Conservation (phyloP, 2,329 filamentous ascomycete species). For the Colletotrichum noveboracense region DNA sequence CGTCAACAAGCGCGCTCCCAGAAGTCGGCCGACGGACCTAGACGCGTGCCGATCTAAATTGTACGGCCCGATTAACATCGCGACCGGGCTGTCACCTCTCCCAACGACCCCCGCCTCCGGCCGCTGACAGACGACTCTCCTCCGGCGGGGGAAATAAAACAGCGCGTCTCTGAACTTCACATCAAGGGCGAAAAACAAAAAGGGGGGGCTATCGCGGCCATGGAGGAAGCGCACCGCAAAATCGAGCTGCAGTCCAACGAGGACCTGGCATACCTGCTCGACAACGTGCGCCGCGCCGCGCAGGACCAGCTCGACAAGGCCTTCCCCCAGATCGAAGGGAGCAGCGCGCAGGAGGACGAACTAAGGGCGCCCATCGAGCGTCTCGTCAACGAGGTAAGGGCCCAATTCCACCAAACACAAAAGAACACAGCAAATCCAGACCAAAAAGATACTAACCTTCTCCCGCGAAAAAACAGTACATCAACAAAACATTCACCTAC, state of each 20-base stretch:
- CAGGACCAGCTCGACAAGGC: slow-evolving; percentile 69
- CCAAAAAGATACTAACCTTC: background rate
- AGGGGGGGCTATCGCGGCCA: slow-evolving; percentile 7
- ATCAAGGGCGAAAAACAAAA: background rate
- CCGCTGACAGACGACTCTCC: background rate
- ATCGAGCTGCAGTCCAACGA: slow-evolving; percentile 81
- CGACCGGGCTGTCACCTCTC: background rate
- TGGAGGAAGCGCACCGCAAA: slow-evolving; percentile 65
- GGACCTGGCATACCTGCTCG: slow-evolving; percentile 73
- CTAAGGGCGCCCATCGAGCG: slow-evolving; percentile 63
- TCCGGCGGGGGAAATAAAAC: background rate
- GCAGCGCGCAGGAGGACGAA: slow-evolving; percentile 50
- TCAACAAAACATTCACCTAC: slow-evolving; percentile 63
- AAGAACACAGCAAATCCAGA: background rate
- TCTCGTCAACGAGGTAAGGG: slow-evolving; percentile 61
- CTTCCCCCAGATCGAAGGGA: slow-evolving; percentile 66
- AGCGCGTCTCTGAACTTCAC: background rate
- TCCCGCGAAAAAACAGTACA: slow-evolving; percentile 52
- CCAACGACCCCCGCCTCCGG: background rate
- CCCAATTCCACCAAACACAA: background rate
- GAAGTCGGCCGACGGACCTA: background rate
- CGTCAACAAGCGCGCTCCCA: background rate
- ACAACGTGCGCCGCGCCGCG: slow-evolving; percentile 72
- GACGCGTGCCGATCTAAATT: background rate
- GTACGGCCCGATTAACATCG: background rate